These are phyloP conservation scores for Pulveroboletus sp. DNA, from an alignment of 768 basidiomycete species.

Conservation along the genomic window DNA sequence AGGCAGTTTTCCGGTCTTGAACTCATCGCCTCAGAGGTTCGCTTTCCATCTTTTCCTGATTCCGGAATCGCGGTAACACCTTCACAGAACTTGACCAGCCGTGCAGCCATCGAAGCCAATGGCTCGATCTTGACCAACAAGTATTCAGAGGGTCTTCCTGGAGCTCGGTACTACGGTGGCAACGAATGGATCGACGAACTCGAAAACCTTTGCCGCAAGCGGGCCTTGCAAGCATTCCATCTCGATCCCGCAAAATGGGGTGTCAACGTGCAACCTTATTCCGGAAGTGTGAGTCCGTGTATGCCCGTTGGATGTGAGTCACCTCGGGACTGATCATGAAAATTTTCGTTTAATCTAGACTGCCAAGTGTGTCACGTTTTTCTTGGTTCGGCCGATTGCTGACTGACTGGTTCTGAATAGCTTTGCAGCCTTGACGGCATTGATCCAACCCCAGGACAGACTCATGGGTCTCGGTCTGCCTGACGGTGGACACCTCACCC, in stretches of 20 bases:
- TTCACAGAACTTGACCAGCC: slow-evolving; percentile 88
- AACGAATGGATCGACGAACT: slow-evolving; percentile 98
- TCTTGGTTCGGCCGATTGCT: not conserved
- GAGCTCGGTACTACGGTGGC: slow-evolving; percentile 94
- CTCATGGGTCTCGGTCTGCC: slow-evolving; percentile 99
- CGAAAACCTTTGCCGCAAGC: slow-evolving; percentile 90
- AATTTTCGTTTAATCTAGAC: slow-evolving; percentile 47
- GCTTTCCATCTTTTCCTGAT: slow-evolving; percentile 9
- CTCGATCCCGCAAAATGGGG: slow-evolving; percentile 93
- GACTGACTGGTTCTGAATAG: slow-evolving; percentile 37
- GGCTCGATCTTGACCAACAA: slow-evolving; percentile 99
- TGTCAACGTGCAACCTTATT: slow-evolving; percentile 99
- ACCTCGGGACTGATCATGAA: slow-evolving; percentile 11
- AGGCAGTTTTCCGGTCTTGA: slow-evolving; percentile 96
- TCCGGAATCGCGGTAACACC: not conserved
- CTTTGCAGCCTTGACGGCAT: slow-evolving; percentile 94
- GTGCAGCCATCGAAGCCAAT: slow-evolving; percentile 96
- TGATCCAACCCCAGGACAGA: slow-evolving; percentile 95
- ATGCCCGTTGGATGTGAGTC: not conserved
- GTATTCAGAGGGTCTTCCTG: slow-evolving; percentile 99
- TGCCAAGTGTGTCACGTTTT: slow-evolving; percentile 65
- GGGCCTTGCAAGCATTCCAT: slow-evolving; percentile 94
- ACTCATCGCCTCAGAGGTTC: slow-evolving; percentile 97
- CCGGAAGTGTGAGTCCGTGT: slow-evolving; percentile 68
- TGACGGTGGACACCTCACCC: slow-evolving; percentile 95